A percentile compares a stretch with the other conserved stretches of the same genome.
Conservation (phyloP, 768 basidiomycete genomes). For the Mycena rosella region DNA sequence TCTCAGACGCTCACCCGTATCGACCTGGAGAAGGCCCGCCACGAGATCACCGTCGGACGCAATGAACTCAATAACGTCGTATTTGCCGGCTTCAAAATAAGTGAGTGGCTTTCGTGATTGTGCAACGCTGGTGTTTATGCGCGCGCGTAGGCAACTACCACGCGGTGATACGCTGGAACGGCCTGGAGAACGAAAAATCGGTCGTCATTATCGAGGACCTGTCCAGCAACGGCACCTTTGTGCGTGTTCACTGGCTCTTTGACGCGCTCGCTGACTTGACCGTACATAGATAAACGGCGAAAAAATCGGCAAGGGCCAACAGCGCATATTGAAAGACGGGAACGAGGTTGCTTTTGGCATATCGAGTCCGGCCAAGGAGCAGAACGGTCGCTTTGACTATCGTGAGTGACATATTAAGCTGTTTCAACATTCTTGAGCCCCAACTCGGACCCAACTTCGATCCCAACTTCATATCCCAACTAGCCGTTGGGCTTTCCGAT, state of each 20-base stretch:
- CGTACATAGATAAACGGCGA: slow-evolving; percentile 71
- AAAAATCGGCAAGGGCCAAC: slow-evolving; percentile 69
- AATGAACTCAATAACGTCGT: slow-evolving; percentile 63
- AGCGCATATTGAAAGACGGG: slow-evolving; percentile 76
- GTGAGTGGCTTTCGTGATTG: slow-evolving; percentile 57
- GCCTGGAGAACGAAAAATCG: neutral
- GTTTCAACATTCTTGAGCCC: no score
- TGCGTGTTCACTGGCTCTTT: neutral
- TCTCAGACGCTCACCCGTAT: slow-evolving; percentile 64
- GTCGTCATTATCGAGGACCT: neutral
- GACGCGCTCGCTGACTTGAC: neutral
- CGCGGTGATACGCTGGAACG: neutral
- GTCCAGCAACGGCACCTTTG: neutral
- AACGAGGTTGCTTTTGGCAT: slow-evolving; percentile 91
- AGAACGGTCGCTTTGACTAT: slow-evolving; percentile 74
- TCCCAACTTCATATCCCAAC: no score
- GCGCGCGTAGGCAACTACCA: neutral
- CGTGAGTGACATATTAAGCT: no score
- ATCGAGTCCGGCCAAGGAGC: slow-evolving; percentile 56
- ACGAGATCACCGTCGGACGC: slow-evolving; percentile 68
- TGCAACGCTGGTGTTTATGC: slow-evolving; percentile 7
- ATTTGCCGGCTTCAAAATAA: slow-evolving; percentile 81
- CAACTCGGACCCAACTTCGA: no score
- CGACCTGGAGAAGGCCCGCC: slow-evolving; percentile 68
- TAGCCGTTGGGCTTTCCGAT: no score